A percentile compares a stretch with the other conserved stretches of the same genome.
These are phyloP conservation scores for Cercospora zeae-maydis DNA, from an alignment of 2,329 filamentous ascomycete species.

Conservation along the genomic window DNA sequence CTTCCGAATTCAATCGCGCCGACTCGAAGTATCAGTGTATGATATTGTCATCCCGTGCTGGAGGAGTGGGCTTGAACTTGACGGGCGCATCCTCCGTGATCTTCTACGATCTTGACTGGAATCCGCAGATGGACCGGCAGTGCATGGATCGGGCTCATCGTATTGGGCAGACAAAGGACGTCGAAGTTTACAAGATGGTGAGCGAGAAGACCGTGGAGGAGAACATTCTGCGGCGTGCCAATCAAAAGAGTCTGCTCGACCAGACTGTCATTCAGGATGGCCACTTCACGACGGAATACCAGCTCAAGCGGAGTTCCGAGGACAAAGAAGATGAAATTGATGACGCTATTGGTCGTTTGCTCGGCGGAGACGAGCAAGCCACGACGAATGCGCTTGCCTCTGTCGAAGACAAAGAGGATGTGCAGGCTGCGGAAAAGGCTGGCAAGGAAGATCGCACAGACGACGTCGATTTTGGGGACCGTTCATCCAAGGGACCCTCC, in stretches of 20 bases:
- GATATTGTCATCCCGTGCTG: slow-evolving; percentile 90
- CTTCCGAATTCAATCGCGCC: slow-evolving; percentile 86
- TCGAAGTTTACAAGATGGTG: slow-evolving; percentile 81
- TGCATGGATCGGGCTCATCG: slow-evolving; percentile 96
- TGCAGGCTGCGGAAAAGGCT: slow-evolving; percentile 78
- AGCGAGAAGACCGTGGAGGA: slow-evolving; percentile 78
- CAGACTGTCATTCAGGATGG: slow-evolving; percentile 98
- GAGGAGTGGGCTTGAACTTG: slow-evolving; percentile 91
- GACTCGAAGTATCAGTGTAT: slow-evolving; percentile 90
- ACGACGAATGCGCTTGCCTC: slow-evolving; percentile 75
- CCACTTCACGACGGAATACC: slow-evolving; percentile 92
- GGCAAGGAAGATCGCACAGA: slow-evolving; percentile 83
- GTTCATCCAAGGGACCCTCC: slow-evolving; percentile 49
- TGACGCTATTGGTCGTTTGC: slow-evolving; percentile 79
- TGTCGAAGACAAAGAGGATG: slow-evolving; percentile 89
- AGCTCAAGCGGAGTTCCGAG: slow-evolving; percentile 35
- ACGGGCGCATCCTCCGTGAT: slow-evolving; percentile 97
- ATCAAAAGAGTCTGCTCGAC: slow-evolving; percentile 95
- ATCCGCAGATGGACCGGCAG: slow-evolving; percentile 99
- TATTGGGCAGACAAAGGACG: slow-evolving; percentile 94
- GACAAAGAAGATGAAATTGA: slow-evolving; percentile 64
- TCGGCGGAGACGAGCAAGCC: slow-evolving; percentile 60
- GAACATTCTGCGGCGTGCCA: slow-evolving; percentile 93
- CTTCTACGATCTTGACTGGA: slow-evolving; percentile 99
- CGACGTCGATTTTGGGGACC: slow-evolving; percentile 69